Evolutionary conservation across 1,284 basidiomycete genomes (phyloP).

Genomic region (Cryptococcus hybrid): DNA sequence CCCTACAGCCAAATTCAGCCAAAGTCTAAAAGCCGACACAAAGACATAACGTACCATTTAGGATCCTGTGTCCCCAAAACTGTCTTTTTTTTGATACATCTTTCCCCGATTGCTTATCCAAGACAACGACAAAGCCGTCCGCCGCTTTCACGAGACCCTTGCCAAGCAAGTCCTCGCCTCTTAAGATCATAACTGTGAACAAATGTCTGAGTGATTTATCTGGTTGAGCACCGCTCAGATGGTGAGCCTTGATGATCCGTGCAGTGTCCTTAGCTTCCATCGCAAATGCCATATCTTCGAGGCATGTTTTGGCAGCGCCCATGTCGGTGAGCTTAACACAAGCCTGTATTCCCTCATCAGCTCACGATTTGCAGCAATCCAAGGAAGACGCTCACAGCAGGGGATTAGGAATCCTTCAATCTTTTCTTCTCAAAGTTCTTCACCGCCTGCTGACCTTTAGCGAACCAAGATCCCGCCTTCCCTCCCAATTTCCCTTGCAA

Average conservation of each 20-base stretch:
- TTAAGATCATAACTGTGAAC: conserved; percentile 37
- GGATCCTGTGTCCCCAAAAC: conserved; percentile 45
- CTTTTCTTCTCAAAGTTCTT: conserved; percentile 43
- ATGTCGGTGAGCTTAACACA: conserved; percentile 49
- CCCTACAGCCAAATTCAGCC: conserved; percentile 20
- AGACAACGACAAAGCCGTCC: conserved; percentile 41
- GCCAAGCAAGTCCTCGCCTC: conserved; percentile 42
- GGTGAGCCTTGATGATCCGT: conserved; percentile 34
- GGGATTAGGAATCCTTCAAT: conserved; percentile 39
- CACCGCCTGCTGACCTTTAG: conserved; percentile 47
- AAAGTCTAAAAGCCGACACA: not conserved
- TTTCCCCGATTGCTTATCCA: conserved; percentile 34
- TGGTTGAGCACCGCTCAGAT: conserved; percentile 9
- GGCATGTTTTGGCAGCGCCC: conserved; percentile 32
- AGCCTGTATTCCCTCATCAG: conserved; percentile 18
- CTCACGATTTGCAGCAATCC: no score
- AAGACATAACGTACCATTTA: conserved; percentile 30
- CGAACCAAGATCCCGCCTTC: conserved; percentile 48
- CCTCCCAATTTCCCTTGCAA: conserved; percentile 27
- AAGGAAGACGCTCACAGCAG: conserved; percentile 24
- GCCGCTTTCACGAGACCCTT: conserved; percentile 33
- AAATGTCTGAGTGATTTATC: no score
- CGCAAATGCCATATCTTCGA: conserved; percentile 41
- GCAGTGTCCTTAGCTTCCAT: conserved; percentile 46
- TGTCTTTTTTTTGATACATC: conserved; percentile 46